Evolutionary conservation across 495 filamentous ascomycete species (phyloP), one percentile per base, ranked within the genome.

Genomic region (Massariosphaeria phaeospora): DNA sequence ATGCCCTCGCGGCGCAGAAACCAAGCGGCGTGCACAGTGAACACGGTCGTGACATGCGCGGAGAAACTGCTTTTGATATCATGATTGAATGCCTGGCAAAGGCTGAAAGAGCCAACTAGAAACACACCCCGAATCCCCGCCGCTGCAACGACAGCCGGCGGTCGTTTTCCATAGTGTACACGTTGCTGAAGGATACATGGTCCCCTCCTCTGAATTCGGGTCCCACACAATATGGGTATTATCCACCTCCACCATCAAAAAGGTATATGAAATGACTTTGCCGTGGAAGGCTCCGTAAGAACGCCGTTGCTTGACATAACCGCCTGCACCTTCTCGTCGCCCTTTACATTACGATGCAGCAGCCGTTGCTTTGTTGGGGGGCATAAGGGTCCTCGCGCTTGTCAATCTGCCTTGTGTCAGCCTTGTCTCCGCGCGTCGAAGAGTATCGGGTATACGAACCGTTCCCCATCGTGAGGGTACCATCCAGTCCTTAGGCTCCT

Each of bases 321-420:
- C 45, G 41, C 47, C 53, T 30, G 24, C 39, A 48, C 44, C 41
- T 48, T 9, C 45, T 49, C 42, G 39, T 48, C 43, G 23, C 54
- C 47, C 21, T 61, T 78, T 86, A 96, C 90, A 96, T 95, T 66
- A 97, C 83, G 53, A 85, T 78, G 75, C 94, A 98, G 81, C 93
- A 98, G 61, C 86, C 84, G 67, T 79, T 85, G 64, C 76, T 85
- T 69, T 93, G 88, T 74, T 89, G 93, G 55, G 91, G 91, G 53
- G 91, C 90, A 69, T 98, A 97, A 34, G 93, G 93, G 72, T 98
- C 94, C 65, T 96, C 93, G 64, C 84, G 81, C 77, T 87, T 91
- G 65, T 91, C 88, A 55, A 87, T 80, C 84, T 88, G 66, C 1
- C 9, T 25, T 25, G 45, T 38, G 42, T 64, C 40, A 67, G 57